Evolutionary conservation across 257 asterid species (phyloP).

Genomic region (Scutellaria minor): DNA sequence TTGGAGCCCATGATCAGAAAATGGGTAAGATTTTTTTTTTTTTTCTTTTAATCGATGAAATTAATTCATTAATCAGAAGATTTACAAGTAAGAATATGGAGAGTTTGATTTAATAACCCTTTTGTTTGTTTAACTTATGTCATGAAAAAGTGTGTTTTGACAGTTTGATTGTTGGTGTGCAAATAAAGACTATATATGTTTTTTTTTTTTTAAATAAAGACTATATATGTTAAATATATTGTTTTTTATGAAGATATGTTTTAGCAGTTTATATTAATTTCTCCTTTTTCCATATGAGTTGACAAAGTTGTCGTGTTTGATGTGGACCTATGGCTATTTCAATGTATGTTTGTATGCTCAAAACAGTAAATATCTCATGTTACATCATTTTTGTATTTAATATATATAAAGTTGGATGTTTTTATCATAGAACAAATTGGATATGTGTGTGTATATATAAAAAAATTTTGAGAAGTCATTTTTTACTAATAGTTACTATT

Average conservation of each 20-base stretch:
- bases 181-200: not conserved
- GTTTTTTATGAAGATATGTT: not conserved
- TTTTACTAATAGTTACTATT: conserved; percentile 1
- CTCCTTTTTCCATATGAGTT: not conserved
- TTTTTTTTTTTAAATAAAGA: no score
- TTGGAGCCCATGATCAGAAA: conserved; percentile 68
- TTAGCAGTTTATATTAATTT: not conserved
- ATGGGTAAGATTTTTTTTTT: conserved; percentile 49
- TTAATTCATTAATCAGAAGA: no score
- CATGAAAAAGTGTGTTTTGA: not conserved
- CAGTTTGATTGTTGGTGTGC: not conserved
- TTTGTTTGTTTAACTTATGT: not conserved
- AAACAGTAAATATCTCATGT: conserved; percentile 24
- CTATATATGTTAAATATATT: not conserved
- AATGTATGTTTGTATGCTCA: conserved; percentile 6
- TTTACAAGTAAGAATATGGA: not conserved
- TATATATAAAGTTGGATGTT: no score
- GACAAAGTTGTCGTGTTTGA: not conserved
- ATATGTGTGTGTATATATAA: no score
- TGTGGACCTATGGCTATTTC: conserved; percentile 9
- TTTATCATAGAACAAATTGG: not conserved
- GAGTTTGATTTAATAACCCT: not conserved
- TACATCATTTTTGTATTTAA: conserved; percentile 17
- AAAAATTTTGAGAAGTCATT: conserved; percentile 9
- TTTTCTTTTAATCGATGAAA: not conserved